Base-by-base conservation (phyloP, 441 rosid genomes). In the Biscutella auriculata region DNA sequence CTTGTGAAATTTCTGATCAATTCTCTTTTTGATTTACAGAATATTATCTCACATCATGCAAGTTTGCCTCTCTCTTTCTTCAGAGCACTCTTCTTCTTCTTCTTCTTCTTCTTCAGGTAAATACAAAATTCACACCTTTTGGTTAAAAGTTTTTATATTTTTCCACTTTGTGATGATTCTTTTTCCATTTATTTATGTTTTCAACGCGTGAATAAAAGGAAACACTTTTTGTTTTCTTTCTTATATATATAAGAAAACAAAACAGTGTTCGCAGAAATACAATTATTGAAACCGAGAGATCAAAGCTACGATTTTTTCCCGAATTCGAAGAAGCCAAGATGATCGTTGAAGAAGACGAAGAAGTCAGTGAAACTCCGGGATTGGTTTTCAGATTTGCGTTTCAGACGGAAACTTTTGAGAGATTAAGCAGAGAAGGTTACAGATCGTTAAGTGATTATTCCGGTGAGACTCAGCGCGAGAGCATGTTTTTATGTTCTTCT, bases 41-140 rank as follows among this genome's bases (percentile, higher is more conserved):
- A 53, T 40, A 67, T 78, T 80, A 69, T 68, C 61, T 71, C 60
- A 50, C 58, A 59, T 59, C 47, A 72, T 63, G 71, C 60, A 13
- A 46, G 78, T 69, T 51, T 73, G 29, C 3, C 17, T 58, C 58
- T 48, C 36, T 32, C 27, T 59, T 16, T 47, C 54, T 26, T 45
- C 79, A 73, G 14, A 23, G 77, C 73, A 23, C 73, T 54, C 68
- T 73, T 19, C 64, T 47, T 43, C 62, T 35, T 73, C n/a, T n/a
- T n/a, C n/a, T n/a, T n/a, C n/a, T n/a, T n/a, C n/a, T n/a, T n/a
- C n/a, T n/a, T n/a, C n/a, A n/a, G n/a, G n/a, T n/a, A n/a, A n/a
- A n/a, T n/a, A n/a, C n/a, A n/a, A n/a, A n/a, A n/a, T n/a, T n/a
- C n/a, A n/a, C n/a, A n/a, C n/a, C n/a, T n/a, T n/a, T n/a, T n/a